A percentile compares a stretch with the other conserved stretches of the same genome.
phyloP scores from a whole-genome alignment of 1,139 yeast species.

The Geotrichum carabidarum region DNA sequence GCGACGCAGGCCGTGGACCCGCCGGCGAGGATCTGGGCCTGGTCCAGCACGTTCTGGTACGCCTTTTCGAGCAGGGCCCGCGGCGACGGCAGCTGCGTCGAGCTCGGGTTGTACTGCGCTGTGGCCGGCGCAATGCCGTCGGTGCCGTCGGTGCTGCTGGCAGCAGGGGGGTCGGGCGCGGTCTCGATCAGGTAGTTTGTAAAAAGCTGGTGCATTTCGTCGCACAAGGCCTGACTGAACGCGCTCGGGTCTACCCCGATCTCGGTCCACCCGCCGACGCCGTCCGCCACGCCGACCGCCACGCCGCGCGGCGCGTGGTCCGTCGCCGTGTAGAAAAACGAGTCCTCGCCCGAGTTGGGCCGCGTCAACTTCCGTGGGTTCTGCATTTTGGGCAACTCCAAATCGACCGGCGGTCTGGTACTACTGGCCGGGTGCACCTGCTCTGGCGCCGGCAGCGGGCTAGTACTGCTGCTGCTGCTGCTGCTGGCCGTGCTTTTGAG shows the following conservation, averaged over 20 bases:
- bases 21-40: slow-evolving; percentile 62
- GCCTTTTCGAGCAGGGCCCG: slow-evolving; percentile 25
- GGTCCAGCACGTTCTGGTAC: slow-evolving; percentile 5
- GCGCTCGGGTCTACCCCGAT: slow-evolving; percentile 76
- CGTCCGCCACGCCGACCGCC: slow-evolving; percentile 90
- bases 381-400: too few species aligned
- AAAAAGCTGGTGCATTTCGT: slow-evolving; percentile 31
- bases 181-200: neutral
- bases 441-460: too few species aligned
- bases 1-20: slow-evolving; percentile 96
- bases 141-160: neutral
- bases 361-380: neutral
- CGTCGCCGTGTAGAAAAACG: slow-evolving; percentile 53
- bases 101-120: neutral
- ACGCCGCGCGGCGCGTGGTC: slow-evolving; percentile 42
- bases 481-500: neutral
- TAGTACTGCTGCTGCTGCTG: neutral
- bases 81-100: slow-evolving; percentile 39
- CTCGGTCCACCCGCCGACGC: slow-evolving; percentile 97
- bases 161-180: neutral
- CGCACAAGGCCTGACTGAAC: slow-evolving; percentile 37
- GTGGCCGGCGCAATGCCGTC: neutral
- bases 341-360: slow-evolving; percentile 67
- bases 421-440: too few species aligned
- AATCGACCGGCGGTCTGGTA: too few species aligned